These are phyloP conservation scores for Coemansia sp. DNA, from an alignment of 192 early-diverging fungal species.

Conservation along the genomic window DNA sequence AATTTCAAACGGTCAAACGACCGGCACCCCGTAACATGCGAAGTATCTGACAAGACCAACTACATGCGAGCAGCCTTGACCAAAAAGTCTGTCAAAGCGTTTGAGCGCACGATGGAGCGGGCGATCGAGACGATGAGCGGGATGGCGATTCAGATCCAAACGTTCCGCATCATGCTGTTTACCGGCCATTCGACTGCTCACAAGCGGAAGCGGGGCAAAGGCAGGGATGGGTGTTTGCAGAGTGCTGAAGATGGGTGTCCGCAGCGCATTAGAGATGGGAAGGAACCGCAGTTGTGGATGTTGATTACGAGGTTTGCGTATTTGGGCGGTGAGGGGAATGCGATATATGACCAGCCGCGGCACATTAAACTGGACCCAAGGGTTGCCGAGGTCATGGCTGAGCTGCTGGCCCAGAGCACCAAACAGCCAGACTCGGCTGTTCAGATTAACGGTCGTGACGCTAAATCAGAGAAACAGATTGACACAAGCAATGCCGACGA, in stretches of 20 bases:
- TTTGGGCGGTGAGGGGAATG: slow-evolving; percentile 36
- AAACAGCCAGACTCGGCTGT: too few relatives aligned
- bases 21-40: slow-evolving; percentile 26
- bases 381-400: slow-evolving; percentile 1
- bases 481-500: too few relatives aligned
- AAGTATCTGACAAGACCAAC: slow-evolving; percentile 42
- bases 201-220: neutral
- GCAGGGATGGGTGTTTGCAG: neutral
- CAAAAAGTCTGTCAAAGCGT: slow-evolving; percentile 5
- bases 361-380: slow-evolving; percentile 12
- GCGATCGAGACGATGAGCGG: slow-evolving; percentile 8
- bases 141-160: slow-evolving; percentile 16
- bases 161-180: slow-evolving; percentile 10
- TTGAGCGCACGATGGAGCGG: slow-evolving; percentile 7
- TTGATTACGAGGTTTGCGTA: slow-evolving; percentile 31
- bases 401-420: neutral
- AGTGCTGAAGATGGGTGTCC: slow-evolving; percentile 10
- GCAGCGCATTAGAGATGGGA: slow-evolving; percentile 4
- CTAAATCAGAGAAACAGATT: too few relatives aligned
- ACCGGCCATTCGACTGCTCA: neutral
- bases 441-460: too few relatives aligned
- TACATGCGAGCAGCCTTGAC: slow-evolving; percentile 38
- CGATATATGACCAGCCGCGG: slow-evolving; percentile 26
- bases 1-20: slow-evolving; percentile 7
- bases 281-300: slow-evolving; percentile 40